Conservation (phyloP, 768 basidiomycete genomes). For the Mycena floridula region DNA sequence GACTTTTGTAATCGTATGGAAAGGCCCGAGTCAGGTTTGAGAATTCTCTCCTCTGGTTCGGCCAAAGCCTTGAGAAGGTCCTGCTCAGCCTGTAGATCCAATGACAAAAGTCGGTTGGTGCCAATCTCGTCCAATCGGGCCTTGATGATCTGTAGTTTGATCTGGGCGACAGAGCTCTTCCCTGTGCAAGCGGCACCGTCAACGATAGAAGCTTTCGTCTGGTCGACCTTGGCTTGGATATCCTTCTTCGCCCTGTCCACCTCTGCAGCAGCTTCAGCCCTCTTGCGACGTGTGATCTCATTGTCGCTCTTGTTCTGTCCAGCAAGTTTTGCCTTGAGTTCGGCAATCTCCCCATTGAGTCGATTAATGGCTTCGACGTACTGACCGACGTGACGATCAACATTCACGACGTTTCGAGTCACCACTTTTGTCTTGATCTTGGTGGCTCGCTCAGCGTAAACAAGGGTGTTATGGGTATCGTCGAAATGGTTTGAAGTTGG, state of each 20-base stretch:
- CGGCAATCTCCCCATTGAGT: constrained; percentile 76
- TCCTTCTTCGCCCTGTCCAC: constrained; percentile 71
- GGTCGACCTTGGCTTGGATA: constrained; percentile 63
- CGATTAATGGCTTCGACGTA: constrained; percentile 94
- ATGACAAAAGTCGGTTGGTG: constrained; percentile 32
- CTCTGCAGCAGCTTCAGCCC: constrained; percentile 64
- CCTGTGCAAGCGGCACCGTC: constrained; percentile 75
- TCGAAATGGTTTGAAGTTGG: constrained; percentile 96
- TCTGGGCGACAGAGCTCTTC: constrained; percentile 62
- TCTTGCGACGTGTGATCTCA: constrained; percentile 61
- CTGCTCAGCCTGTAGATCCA: constrained; percentile 69
- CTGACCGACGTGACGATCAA: constrained; percentile 90
- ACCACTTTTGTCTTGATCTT: constrained; percentile 98
- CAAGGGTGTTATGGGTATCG: constrained; percentile 96
- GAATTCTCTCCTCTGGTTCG: constrained; percentile 61
- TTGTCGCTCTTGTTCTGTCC: constrained; percentile 60
- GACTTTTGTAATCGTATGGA: constrained; percentile 58
- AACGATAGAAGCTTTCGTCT: constrained; percentile 61
- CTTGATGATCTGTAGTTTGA: constrained; percentile 59
- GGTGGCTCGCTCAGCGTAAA: constrained; percentile 96
- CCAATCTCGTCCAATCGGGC: constrained; percentile 56
- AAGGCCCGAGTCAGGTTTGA: constrained; percentile 53
- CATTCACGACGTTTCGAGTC: constrained; percentile 91
- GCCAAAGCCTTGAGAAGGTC: constrained; percentile 62
- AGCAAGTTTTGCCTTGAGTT: constrained; percentile 80